phyloP scores from a whole-genome alignment of 371 early-diverging fungal genomes.

The Lichtheimia ornata region DNA sequence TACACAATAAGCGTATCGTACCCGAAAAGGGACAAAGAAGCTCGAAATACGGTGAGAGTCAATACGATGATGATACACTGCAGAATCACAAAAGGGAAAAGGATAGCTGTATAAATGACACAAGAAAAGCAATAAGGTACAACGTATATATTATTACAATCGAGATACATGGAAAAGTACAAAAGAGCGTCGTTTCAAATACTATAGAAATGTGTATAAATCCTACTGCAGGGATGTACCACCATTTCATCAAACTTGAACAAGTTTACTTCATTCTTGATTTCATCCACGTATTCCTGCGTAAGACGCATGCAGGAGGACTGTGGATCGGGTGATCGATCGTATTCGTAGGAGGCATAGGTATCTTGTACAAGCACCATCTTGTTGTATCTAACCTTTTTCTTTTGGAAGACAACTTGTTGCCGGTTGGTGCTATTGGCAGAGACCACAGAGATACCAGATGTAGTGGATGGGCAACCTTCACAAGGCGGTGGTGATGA shows the following conservation, averaged over 20 bases:
- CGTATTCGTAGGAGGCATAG: conserved; percentile 3
- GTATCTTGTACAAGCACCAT: conserved; percentile 10
- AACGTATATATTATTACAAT: too few relatives aligned
- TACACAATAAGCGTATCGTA: too few relatives aligned
- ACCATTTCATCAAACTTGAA: conserved; percentile 74
- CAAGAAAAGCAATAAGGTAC: too few relatives aligned
- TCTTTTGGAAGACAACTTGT: not conserved
- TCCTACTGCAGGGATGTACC: conserved; percentile 67
- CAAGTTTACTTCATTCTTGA: conserved; percentile 72
- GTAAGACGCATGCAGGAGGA: conserved; percentile 59
- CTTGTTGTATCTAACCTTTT: conserved; percentile 8
- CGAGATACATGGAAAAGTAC: too few relatives aligned
- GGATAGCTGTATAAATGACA: too few relatives aligned
- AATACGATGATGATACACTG: too few relatives aligned
- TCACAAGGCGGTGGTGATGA: not conserved
- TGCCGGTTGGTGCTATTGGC: not conserved
- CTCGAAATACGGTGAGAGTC: too few relatives aligned
- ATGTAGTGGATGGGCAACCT: too few relatives aligned
- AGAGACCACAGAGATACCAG: not conserved
- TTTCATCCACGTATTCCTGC: conserved; percentile 56
- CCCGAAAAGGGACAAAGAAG: too few relatives aligned
- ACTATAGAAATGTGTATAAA: conserved; percentile 59
- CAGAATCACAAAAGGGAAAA: too few relatives aligned
- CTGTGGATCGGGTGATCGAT: conserved; percentile 37
- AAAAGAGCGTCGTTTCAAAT: too few relatives aligned